Conservation (phyloP, 257 asterid species). For the Solanum pinnatisectum region DNA sequence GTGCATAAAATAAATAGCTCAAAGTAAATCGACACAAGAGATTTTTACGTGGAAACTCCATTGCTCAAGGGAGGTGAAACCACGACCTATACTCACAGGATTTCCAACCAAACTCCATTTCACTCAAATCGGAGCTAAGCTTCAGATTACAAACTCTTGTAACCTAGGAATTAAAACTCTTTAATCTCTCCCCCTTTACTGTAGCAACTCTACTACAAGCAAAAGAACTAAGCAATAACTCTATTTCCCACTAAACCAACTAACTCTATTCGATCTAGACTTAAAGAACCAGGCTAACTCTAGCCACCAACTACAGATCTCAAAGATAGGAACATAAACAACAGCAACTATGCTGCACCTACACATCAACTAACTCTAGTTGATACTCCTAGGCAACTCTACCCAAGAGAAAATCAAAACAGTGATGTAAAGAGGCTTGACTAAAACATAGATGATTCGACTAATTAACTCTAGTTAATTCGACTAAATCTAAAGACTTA, state of each 20-base stretch:
- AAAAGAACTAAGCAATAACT: background rate
- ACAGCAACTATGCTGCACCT: background rate
- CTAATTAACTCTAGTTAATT: background rate
- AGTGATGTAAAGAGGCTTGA: background rate
- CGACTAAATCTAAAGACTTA: background rate
- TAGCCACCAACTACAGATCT: background rate
- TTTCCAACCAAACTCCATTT: background rate
- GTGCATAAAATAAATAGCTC: background rate
- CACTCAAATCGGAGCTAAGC: background rate
- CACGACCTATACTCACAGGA: background rate
- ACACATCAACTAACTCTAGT: no score
- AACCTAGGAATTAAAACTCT: no score
- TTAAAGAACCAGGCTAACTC: background rate
- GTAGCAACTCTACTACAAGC: background rate
- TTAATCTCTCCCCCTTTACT: background rate
- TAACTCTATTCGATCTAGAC: background rate
- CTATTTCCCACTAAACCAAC: background rate
- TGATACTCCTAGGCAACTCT: no score
- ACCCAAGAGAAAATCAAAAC: no score
- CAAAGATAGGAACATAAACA: background rate
- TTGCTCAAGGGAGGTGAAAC: background rate
- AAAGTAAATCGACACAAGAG: background rate
- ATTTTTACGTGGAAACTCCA: background rate
- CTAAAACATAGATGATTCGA: background rate
- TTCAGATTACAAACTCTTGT: no score